phyloP scores from a whole-genome alignment of 2,329 filamentous ascomycete species.

The Aschersonia sp. region DNA sequence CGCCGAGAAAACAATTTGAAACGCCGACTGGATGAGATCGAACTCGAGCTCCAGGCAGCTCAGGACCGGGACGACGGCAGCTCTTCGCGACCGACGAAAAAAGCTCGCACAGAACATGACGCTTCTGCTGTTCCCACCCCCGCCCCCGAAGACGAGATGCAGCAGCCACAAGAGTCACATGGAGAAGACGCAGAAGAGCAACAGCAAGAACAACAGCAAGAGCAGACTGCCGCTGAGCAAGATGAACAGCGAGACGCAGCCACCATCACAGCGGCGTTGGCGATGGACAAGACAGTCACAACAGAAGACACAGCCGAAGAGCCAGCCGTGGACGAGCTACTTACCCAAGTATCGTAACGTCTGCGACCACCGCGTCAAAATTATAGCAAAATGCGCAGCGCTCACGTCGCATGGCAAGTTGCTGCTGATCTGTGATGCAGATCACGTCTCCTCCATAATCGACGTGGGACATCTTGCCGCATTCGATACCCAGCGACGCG shows the following conservation, averaged over 20 bases:
- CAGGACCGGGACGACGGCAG: slow-evolving; percentile 6
- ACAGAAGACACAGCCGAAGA: neutral
- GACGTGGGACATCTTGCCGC: no score
- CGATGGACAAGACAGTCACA: neutral
- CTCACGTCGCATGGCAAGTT: no score
- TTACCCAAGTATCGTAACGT: neutral
- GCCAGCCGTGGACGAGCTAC: neutral
- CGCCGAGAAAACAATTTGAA: slow-evolving; percentile 71
- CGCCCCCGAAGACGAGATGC: slow-evolving; percentile 3
- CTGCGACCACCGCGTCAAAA: neutral
- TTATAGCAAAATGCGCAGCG: no score
- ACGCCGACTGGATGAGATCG: slow-evolving; percentile 65
- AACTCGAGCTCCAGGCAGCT: slow-evolving; percentile 36
- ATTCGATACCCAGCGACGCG: no score
- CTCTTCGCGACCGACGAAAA: slow-evolving; percentile 7
- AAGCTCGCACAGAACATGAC: slow-evolving; percentile 3
- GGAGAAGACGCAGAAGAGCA: neutral
- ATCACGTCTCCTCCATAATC: no score
- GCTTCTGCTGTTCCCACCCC: neutral
- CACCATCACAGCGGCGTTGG: neutral
- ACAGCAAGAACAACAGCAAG: neutral
- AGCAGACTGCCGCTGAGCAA: neutral
- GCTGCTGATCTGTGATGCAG: no score
- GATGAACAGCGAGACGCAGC: neutral
- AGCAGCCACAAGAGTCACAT: slow-evolving; percentile 10